Evolutionary conservation across 2,329 filamentous ascomycete genomes (phyloP).

Genomic region (Trichoderma sp.): DNA sequence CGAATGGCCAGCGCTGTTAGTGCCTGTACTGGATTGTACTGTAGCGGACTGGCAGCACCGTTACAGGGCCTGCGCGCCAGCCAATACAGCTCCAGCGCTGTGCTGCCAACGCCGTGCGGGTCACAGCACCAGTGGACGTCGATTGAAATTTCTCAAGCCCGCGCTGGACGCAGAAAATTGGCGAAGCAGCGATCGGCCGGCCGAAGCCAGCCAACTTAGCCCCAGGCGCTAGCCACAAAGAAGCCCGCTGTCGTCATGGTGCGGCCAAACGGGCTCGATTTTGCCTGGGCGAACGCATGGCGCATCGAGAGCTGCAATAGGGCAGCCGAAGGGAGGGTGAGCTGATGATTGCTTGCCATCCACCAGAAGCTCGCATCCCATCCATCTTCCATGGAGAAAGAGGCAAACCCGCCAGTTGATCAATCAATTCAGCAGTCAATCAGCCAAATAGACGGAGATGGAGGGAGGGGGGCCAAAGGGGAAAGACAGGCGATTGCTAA

Average conservation of each 20-base stretch:
- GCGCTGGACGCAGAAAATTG: conserved; percentile 7
- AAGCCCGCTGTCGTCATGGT: conserved; percentile 13
- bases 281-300: neutral
- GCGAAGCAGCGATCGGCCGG: neutral
- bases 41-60: neutral
- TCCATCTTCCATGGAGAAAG: neutral
- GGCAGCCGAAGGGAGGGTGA: conserved; percentile 6
- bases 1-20: neutral
- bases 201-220: neutral
- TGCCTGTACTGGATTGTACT: conserved; percentile 1
- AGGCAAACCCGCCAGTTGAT: neutral
- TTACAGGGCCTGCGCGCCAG: neutral
- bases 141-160: neutral
- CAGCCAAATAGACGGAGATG: neutral
- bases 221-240: neutral
- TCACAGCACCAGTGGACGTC: neutral
- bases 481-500: too few relatives aligned
- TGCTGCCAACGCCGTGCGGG: conserved; percentile 1
- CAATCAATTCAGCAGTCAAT: neutral
- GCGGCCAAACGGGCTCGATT: neutral
- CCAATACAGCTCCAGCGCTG: neutral
- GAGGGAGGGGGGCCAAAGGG: neutral
- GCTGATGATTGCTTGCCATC: conserved; percentile 7
- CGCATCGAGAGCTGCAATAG: conserved; percentile 3
- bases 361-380: neutral